Percentiles rank a stretch among this genome's conserved stretches.
phyloP scores from a whole-genome alignment of 768 basidiomycete genomes.

The Amanita rubescens region DNA sequence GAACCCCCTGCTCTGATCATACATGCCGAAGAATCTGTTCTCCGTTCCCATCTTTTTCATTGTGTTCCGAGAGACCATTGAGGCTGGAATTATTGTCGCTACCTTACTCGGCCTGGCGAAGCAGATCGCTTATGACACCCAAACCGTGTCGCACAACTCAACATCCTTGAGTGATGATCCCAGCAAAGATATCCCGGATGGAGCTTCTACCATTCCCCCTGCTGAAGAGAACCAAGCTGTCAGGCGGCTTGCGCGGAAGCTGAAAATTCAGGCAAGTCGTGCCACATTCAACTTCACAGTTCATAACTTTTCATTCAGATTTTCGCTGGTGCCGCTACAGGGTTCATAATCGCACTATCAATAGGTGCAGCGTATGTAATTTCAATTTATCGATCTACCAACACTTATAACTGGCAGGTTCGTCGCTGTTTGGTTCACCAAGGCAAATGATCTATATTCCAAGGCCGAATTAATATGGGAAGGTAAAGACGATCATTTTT shows the following conservation, averaged over 20 bases:
- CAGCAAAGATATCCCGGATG: constrained; percentile 17
- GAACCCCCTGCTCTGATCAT: no score
- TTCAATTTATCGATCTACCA: neutral
- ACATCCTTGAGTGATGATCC: constrained; percentile 7
- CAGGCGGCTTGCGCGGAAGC: constrained; percentile 49
- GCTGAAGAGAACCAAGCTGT: neutral
- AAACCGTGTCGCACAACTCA: constrained; percentile 12
- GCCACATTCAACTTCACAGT: neutral
- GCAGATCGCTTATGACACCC: constrained; percentile 55
- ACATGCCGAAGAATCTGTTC: constrained; percentile 74
- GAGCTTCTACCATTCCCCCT: constrained; percentile 3
- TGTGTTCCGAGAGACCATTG: constrained; percentile 90
- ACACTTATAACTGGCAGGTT: constrained; percentile 35
- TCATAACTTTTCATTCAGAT: constrained; percentile 39
- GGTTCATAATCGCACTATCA: constrained; percentile 71
- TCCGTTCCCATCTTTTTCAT: constrained; percentile 95
- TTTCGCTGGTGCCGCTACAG: constrained; percentile 63
- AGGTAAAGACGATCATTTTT: constrained; percentile 39
- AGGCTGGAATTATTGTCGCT: constrained; percentile 87
- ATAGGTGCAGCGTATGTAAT: constrained; percentile 71
- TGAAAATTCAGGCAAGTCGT: constrained; percentile 53
- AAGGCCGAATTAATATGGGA: constrained; percentile 91
- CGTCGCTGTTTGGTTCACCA: constrained; percentile 93
- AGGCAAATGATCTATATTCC: constrained; percentile 76
- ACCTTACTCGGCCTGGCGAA: constrained; percentile 90